Conservation (phyloP, 164 flowering plant species). For the Hamamelis virginiana region DNA sequence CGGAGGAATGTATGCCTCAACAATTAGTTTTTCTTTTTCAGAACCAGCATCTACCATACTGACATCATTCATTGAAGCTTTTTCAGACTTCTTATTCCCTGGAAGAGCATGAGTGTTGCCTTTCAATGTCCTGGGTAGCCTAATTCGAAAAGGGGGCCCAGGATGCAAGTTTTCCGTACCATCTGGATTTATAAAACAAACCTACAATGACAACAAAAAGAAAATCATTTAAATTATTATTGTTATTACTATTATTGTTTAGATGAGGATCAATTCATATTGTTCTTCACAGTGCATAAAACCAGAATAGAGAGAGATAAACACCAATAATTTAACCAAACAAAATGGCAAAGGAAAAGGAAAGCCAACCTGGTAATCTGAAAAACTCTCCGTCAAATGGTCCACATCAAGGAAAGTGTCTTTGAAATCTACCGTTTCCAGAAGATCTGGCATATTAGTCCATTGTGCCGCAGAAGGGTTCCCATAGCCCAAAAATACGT, state of each 20-base stretch:
- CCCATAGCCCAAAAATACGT: conserved; percentile 94
- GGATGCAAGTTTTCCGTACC: conserved; percentile 65
- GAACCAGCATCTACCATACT: conserved; percentile 32
- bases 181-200: conserved; percentile 65
- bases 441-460: conserved; percentile 91
- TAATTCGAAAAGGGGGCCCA: conserved; percentile 78
- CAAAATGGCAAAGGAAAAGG: neutral
- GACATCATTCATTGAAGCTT: conserved; percentile 30
- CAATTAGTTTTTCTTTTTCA: conserved; percentile 59
- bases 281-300: conserved; percentile 1
- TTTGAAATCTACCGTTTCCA: conserved; percentile 84
- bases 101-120: conserved; percentile 57
- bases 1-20: conserved; percentile 88
- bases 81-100: conserved; percentile 47
- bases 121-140: conserved; percentile 56
- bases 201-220: conserved; percentile 37
- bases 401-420: conserved; percentile 88
- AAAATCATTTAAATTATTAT: neutral
- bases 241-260: too few relatives aligned
- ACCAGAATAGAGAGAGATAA: too few relatives aligned
- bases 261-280: neutral
- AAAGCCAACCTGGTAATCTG: conserved; percentile 66
- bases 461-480: conserved; percentile 98
- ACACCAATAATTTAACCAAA: neutral
- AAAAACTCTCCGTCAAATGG: conserved; percentile 71